phyloP scores from a whole-genome alignment of 306 rosid genomes.

The Medicago arabica region DNA sequence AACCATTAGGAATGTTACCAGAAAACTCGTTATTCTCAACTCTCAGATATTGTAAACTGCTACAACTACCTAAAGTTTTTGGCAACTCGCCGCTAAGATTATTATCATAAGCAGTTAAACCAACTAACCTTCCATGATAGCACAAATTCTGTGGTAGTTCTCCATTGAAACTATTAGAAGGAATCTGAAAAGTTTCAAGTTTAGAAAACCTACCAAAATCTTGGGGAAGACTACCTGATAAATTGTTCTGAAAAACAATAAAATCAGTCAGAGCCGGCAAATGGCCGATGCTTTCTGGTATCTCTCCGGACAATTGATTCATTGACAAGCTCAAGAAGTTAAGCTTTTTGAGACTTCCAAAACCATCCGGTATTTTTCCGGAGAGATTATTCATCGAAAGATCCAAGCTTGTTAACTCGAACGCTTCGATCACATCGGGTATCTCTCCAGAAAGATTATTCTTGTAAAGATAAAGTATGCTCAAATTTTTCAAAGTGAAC shows the following conservation, averaged over 20 bases:
- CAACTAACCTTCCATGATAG: conserved; percentile 33
- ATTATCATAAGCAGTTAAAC: conserved; percentile 41
- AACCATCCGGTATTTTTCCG: conserved; percentile 42
- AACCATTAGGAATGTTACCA: conserved; percentile 48
- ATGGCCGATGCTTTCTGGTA: conserved; percentile 32
- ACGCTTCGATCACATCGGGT: conserved; percentile 40
- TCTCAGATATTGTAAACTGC: conserved; percentile 25
- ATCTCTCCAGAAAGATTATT: conserved; percentile 44
- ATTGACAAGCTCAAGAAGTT: conserved; percentile 8
- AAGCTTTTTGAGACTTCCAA: conserved; percentile 36
- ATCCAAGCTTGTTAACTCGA: conserved; percentile 26
- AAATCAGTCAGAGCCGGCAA: conserved; percentile 35
- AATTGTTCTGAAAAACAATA: conserved; percentile 36
- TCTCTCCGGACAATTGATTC: conserved; percentile 40
- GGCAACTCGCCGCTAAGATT: conserved; percentile 41
- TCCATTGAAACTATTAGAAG: conserved; percentile 42
- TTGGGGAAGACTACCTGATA: conserved; percentile 46
- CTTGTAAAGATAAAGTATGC: background rate
- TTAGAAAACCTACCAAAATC: conserved; percentile 39
- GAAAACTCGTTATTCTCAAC: conserved; percentile 36
- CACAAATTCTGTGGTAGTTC: conserved; percentile 40
- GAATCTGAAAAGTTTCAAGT: conserved; percentile 42
- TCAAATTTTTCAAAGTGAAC: conserved; percentile 45
- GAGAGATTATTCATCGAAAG: conserved; percentile 38
- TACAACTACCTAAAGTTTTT: conserved; percentile 43